phyloP scores from a whole-genome alignment of 179 eudicot species.

The Nepenthes alata region DNA sequence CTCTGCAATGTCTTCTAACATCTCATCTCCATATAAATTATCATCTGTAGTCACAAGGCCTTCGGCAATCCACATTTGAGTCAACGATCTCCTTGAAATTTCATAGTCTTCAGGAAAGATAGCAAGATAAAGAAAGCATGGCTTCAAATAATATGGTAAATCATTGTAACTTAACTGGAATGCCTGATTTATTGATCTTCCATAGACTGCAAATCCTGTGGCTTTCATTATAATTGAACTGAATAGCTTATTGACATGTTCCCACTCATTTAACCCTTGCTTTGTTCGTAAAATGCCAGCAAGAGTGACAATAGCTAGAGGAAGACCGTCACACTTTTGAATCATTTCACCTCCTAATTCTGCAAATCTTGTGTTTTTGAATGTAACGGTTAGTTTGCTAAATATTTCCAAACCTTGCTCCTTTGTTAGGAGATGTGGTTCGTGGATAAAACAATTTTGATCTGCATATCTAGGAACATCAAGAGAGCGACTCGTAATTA shows the following conservation, averaged over 20 bases:
- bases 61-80: constrained; percentile 21
- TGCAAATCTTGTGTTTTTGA: constrained; percentile 10
- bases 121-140: constrained; percentile 21
- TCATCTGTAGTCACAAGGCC: constrained; percentile 11
- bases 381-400: constrained; percentile 14
- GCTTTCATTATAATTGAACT: constrained; percentile 24
- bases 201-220: constrained; percentile 20
- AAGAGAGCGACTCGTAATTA: constrained; percentile 43
- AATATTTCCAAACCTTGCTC: constrained; percentile 24
- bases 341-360: constrained; percentile 28
- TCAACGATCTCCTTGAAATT: constrained; percentile 10
- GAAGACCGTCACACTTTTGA: constrained; percentile 32
- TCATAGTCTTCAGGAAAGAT: constrained; percentile 20
- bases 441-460: constrained; percentile 13
- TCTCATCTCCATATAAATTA: constrained; percentile 10
- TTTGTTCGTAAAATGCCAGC: constrained; percentile 36
- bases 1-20: constrained; percentile 33
- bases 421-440: constrained; percentile 19
- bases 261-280: constrained; percentile 25
- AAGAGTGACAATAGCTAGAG: constrained; percentile 33
- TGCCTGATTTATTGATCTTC: constrained; percentile 6
- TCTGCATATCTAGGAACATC: constrained; percentile 17
- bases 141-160: constrained; percentile 17
- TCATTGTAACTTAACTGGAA: constrained; percentile 17
- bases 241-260: constrained; percentile 19